A percentile compares a stretch with the other conserved stretches of the same genome.
phyloP scores from a whole-genome alignment of 1,284 basidiomycete genomes.

The Cryptococcus sp. region DNA sequence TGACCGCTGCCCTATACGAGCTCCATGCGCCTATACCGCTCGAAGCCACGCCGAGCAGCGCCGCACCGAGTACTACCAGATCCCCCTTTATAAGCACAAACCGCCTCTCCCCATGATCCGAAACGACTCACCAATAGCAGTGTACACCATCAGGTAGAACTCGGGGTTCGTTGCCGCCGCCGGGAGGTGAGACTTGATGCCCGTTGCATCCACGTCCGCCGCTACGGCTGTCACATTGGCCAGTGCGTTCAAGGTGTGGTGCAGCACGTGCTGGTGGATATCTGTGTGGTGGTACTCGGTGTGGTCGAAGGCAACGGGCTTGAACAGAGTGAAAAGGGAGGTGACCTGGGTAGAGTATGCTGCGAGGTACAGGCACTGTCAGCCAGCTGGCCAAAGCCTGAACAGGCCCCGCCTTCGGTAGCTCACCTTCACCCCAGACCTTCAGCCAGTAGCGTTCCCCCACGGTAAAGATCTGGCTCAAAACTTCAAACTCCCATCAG shows the following conservation, averaged over 20 bases:
- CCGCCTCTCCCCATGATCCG: background rate
- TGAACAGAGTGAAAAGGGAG: constrained; percentile 19
- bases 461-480: constrained; percentile 55
- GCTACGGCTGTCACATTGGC: background rate
- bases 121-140: constrained; percentile 24
- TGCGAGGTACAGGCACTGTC: constrained; percentile 1
- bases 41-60: constrained; percentile 38
- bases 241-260: constrained; percentile 12
- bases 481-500: constrained; percentile 6
- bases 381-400: background rate
- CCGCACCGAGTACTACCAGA: constrained; percentile 25
- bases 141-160: constrained; percentile 52
- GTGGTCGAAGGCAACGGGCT: constrained; percentile 11
- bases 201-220: background rate
- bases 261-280: constrained; percentile 29
- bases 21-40: constrained; percentile 44
- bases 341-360: constrained; percentile 29
- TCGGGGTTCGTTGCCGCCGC: constrained; percentile 47
- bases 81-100: background rate
- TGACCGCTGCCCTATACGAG: constrained; percentile 59
- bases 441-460: constrained; percentile 65
- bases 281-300: constrained; percentile 19
- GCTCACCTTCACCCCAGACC: constrained; percentile 54
- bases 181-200: constrained; percentile 30
- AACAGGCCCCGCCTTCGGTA: background rate